These are phyloP conservation scores for Ilyonectria robusta DNA, from an alignment of 2,329 filamentous ascomycete species.

Conservation along the genomic window DNA sequence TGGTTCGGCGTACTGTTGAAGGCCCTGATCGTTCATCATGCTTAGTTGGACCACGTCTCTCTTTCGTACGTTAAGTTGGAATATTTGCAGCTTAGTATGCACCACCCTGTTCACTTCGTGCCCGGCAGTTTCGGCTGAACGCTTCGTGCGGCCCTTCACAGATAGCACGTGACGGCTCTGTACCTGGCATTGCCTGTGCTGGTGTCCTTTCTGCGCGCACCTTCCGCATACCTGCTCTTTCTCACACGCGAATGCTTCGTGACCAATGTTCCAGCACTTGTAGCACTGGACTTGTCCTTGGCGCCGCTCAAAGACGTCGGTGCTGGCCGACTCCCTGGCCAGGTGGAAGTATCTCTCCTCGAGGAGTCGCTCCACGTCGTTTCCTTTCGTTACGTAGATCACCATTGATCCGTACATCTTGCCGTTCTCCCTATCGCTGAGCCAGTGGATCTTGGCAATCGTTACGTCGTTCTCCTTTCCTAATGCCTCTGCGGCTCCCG, in stretches of 20 bases:
- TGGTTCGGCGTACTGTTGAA: constrained; percentile 16
- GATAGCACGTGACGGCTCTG: neutral
- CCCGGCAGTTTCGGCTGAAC: constrained; percentile 1
- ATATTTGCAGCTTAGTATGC: constrained; percentile 2
- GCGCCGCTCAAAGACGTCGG: too few relatives aligned
- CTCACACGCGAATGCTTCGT: neutral
- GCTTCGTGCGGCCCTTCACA: constrained; percentile 1
- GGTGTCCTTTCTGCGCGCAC: neutral
- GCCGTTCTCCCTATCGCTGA: constrained; percentile 38
- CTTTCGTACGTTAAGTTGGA: constrained; percentile 30
- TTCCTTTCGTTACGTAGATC: constrained; percentile 7
- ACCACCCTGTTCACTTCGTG: neutral
- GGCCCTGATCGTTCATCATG: constrained; percentile 27
- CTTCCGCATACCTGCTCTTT: neutral
- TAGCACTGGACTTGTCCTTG: neutral
- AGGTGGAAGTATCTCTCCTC: neutral
- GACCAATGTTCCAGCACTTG: too few relatives aligned
- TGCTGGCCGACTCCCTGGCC: neutral
- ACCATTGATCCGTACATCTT: constrained; percentile 46
- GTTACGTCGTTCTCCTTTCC: constrained; percentile 41
- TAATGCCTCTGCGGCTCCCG: constrained; percentile 35
- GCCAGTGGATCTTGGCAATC: constrained; percentile 44
- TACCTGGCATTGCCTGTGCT: constrained; percentile 8
- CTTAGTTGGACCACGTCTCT: constrained; percentile 20
- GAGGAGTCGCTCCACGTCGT: neutral